phyloP scores from a whole-genome alignment of 371 early-diverging fungal species.

The Apophysomyces ossiformis region DNA sequence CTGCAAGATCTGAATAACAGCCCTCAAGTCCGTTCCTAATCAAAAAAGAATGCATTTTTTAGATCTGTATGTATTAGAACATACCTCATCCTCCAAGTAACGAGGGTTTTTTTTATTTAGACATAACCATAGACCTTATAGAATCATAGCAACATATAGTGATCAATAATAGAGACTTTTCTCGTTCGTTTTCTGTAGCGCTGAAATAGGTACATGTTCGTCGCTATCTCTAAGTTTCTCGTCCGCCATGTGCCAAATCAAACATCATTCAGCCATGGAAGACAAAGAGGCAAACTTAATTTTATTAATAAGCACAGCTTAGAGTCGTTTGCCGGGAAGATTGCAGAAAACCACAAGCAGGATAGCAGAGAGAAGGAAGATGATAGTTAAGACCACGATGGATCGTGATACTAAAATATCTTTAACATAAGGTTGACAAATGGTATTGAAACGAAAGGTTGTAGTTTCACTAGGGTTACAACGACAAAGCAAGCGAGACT shows the following conservation, averaged over 20 bases:
- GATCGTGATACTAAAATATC: conserved; percentile 33
- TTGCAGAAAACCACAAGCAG: conserved; percentile 37
- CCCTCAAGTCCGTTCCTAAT: background rate
- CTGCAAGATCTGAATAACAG: background rate
- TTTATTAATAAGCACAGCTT: conserved; percentile 6
- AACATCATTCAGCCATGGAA: no score
- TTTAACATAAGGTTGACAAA: conserved; percentile 36
- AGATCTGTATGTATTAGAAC: no score
- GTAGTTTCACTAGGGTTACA: conserved; percentile 41
- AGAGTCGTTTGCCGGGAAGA: conserved; percentile 42
- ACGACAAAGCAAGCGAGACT: background rate
- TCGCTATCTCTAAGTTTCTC: no score
- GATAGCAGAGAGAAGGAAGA: conserved; percentile 24
- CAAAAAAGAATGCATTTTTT: no score
- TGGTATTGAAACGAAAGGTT: conserved; percentile 43
- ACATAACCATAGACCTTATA: no score
- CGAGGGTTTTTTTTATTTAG: no score
- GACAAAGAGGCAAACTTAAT: no score
- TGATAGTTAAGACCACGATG: conserved; percentile 15
- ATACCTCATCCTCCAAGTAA: no score
- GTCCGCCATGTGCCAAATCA: no score
- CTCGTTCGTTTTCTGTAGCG: no score
- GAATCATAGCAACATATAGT: background rate
- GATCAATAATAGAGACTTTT: background rate
- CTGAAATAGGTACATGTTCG: no score